Conservation (phyloP, 768 basidiomycete species). For the Leccinum obscurum region DNA sequence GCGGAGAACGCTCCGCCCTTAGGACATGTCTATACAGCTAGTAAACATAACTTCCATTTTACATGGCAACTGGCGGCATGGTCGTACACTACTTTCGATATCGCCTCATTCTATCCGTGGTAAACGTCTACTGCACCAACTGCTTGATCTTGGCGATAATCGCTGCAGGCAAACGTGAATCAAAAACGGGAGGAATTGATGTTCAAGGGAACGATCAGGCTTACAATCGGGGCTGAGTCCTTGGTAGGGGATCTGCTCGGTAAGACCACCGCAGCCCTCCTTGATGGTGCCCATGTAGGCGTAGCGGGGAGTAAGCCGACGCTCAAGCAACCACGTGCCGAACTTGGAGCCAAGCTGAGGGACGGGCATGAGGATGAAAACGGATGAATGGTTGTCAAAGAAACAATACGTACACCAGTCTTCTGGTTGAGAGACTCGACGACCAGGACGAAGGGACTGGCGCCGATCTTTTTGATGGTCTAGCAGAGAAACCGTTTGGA, state of each 20-base stretch:
- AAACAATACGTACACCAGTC: conserved; percentile 59
- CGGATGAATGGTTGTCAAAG: neutral
- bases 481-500: conserved; percentile 21
- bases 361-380: neutral
- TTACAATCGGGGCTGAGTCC: conserved; percentile 75
- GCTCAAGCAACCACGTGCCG: conserved; percentile 86
- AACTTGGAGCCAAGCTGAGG: conserved; percentile 71
- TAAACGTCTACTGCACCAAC: conserved; percentile 32
- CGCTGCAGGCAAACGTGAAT: conserved; percentile 29
- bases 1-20: too few species aligned
- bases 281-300: conserved; percentile 79
- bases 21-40: too few species aligned
- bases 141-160: conserved; percentile 48
- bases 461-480: conserved; percentile 69
- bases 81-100: too few species aligned
- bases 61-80: too few species aligned
- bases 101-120: too few species aligned
- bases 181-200: neutral
- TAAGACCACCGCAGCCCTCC: conserved; percentile 75
- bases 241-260: conserved; percentile 84
- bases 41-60: too few species aligned
- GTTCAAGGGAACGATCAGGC: conserved; percentile 25
- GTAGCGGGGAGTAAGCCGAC: conserved; percentile 76
- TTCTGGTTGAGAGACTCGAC: conserved; percentile 88
- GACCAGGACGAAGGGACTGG: conserved; percentile 76